phyloP scores from a whole-genome alignment of 2,329 filamentous ascomycete species.

The Periconia digitata region DNA sequence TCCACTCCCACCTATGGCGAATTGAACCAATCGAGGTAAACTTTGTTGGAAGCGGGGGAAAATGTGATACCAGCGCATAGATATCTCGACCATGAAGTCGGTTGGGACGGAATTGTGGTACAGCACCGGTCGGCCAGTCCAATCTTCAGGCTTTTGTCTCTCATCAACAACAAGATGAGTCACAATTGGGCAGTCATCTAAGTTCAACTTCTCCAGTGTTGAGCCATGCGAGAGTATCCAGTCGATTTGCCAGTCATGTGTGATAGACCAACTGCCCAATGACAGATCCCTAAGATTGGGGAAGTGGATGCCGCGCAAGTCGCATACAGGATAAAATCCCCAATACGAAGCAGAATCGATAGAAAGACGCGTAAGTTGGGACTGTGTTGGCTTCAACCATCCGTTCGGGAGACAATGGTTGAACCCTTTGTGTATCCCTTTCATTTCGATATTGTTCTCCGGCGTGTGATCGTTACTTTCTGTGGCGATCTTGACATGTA shows the following conservation, averaged over 20 bases:
- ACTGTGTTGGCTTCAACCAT: constrained; percentile 24
- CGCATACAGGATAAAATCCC: constrained; percentile 46
- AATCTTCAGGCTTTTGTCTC: constrained; percentile 1
- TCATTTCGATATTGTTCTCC: constrained; percentile 13
- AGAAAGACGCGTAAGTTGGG: constrained; percentile 40
- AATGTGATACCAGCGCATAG: constrained; percentile 14
- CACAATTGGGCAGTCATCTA: constrained; percentile 49
- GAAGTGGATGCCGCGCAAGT: constrained; percentile 43
- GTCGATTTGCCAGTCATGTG: constrained; percentile 50
- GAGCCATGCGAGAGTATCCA: constrained; percentile 47
- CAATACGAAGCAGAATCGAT: constrained; percentile 39
- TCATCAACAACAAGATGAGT: constrained; percentile 6
- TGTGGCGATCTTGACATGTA: constrained; percentile 22
- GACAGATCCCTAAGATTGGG: constrained; percentile 45
- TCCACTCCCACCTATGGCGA: constrained; percentile 9
- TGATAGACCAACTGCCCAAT: constrained; percentile 48
- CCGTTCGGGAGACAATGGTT: constrained; percentile 10
- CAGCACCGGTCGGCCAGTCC: constrained; percentile 1
- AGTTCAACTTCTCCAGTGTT: constrained; percentile 46
- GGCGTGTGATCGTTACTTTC: constrained; percentile 15
- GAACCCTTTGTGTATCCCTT: constrained; percentile 19
- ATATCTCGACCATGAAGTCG: constrained; percentile 5
- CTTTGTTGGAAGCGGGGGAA: constrained; percentile 8
- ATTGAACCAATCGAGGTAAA: constrained; percentile 10
- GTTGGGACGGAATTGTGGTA: background rate